These are phyloP conservation scores for Exserohilum turcica DNA, from an alignment of 2,329 filamentous ascomycete species.

Conservation along the genomic window DNA sequence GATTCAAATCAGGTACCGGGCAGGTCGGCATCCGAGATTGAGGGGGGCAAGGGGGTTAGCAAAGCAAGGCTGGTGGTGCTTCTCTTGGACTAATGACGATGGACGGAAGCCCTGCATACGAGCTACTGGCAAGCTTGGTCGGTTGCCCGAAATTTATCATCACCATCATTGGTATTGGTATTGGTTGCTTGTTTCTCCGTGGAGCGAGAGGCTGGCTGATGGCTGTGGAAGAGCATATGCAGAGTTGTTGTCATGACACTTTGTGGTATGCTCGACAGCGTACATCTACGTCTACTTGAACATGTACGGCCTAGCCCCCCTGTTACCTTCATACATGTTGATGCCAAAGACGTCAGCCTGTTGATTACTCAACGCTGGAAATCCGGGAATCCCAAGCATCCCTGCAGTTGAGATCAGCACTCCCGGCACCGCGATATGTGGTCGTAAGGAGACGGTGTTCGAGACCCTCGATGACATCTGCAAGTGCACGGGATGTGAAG, in stretches of 20 bases:
- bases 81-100: neutral
- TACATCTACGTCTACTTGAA: too few relatives aligned
- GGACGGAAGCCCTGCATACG: neutral
- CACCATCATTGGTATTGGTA: too few relatives aligned
- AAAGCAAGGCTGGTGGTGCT: neutral
- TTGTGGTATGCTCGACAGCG: neutral
- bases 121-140: too few relatives aligned
- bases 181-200: neutral
- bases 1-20: neutral
- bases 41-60: neutral
- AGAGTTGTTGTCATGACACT: slow-evolving; percentile 3
- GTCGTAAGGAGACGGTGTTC: neutral
- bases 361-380: neutral
- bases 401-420: neutral
- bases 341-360: neutral
- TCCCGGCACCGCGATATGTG: neutral
- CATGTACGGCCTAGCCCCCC: too few relatives aligned
- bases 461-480: neutral
- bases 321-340: neutral
- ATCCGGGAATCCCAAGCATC: neutral
- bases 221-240: slow-evolving; percentile 3
- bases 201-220: neutral
- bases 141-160: neutral
- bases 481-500: slow-evolving; percentile 4
- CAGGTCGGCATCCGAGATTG: slow-evolving; percentile 4